Conservation (phyloP, 78 protist species). For the Monocercomonoides exilis region DNA sequence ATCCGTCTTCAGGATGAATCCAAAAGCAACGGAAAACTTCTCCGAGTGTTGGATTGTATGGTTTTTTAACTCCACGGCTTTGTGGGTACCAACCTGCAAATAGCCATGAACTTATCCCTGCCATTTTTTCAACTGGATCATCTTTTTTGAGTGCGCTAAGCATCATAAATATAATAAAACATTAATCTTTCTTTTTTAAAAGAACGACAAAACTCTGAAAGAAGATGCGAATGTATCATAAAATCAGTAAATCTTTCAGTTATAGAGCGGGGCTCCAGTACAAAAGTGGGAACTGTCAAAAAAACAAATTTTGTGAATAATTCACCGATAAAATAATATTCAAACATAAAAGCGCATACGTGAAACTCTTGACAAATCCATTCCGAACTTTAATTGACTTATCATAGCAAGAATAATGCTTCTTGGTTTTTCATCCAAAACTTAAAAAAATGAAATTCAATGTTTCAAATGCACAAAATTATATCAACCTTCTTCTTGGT, state of each 20-base stretch:
- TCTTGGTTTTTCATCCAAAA: constrained; percentile 12
- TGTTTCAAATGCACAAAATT: no score
- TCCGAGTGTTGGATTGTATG: constrained; percentile 87
- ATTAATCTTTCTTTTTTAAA: neutral
- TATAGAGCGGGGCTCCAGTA: constrained; percentile 83
- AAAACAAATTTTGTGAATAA: neutral
- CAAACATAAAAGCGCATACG: neutral
- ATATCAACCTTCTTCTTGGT: no score
- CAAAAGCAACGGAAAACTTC: constrained; percentile 66
- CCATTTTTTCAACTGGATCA: constrained; percentile 60
- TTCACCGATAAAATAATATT: neutral
- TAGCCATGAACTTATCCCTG: constrained; percentile 55
- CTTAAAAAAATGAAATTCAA: no score
- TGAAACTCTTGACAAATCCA: constrained; percentile 65
- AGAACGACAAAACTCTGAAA: neutral
- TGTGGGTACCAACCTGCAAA: constrained; percentile 66
- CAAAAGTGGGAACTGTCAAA: constrained; percentile 66
- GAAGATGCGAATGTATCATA: constrained; percentile 31
- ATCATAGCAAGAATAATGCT: neutral
- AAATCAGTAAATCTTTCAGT: constrained; percentile 64
- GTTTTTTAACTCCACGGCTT: constrained; percentile 74
- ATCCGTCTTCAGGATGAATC: constrained; percentile 23
- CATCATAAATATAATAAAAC: neutral
- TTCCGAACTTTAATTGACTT: constrained; percentile 41
- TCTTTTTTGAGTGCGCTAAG: neutral